A percentile compares a stretch with the other conserved stretches of the same genome.
These are phyloP conservation scores for Paxillus rubicundulus DNA, from an alignment of 768 basidiomycete genomes.

Conservation along the genomic window DNA sequence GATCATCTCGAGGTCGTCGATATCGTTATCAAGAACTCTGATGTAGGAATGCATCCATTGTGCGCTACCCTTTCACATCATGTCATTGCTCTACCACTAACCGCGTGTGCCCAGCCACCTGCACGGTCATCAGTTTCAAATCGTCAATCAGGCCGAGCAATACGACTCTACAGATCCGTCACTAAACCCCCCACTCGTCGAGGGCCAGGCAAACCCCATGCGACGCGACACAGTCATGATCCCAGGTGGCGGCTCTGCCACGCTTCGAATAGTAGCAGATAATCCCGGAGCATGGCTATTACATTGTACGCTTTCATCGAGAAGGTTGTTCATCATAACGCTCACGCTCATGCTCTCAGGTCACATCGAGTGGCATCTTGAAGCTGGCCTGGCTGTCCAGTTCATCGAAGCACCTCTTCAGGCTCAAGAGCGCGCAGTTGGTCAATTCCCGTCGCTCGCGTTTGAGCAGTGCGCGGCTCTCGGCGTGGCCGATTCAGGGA, in stretches of 20 bases:
- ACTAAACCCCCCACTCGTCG: slow-evolving; percentile 77
- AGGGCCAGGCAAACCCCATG: slow-evolving; percentile 83
- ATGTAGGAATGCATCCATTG: slow-evolving; percentile 83
- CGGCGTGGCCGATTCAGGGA: slow-evolving; percentile 63
- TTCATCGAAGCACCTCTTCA: slow-evolving; percentile 79
- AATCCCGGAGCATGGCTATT: slow-evolving; percentile 92
- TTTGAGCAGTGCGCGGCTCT: slow-evolving; percentile 71
- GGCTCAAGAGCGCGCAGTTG: slow-evolving; percentile 51
- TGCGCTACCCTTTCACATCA: slow-evolving; percentile 35
- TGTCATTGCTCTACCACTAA: neutral
- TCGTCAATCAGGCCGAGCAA: slow-evolving; percentile 70
- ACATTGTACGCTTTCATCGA: slow-evolving; percentile 54
- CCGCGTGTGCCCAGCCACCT: slow-evolving; percentile 60
- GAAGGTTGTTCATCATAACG: too few relatives aligned
- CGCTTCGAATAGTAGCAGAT: slow-evolving; percentile 79
- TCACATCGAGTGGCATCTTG: slow-evolving; percentile 53
- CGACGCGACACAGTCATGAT: slow-evolving; percentile 88
- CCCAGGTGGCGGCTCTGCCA: slow-evolving; percentile 62
- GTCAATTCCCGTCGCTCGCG: slow-evolving; percentile 53
- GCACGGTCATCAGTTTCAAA: slow-evolving; percentile 85
- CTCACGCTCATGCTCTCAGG: slow-evolving; percentile 36
- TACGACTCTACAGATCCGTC: slow-evolving; percentile 70
- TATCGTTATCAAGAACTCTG: slow-evolving; percentile 70
- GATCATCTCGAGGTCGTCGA: slow-evolving; percentile 75
- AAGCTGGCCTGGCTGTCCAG: slow-evolving; percentile 76